phyloP scores from a whole-genome alignment of 2,329 filamentous ascomycete genomes.

The Colletotrichum sp. region DNA sequence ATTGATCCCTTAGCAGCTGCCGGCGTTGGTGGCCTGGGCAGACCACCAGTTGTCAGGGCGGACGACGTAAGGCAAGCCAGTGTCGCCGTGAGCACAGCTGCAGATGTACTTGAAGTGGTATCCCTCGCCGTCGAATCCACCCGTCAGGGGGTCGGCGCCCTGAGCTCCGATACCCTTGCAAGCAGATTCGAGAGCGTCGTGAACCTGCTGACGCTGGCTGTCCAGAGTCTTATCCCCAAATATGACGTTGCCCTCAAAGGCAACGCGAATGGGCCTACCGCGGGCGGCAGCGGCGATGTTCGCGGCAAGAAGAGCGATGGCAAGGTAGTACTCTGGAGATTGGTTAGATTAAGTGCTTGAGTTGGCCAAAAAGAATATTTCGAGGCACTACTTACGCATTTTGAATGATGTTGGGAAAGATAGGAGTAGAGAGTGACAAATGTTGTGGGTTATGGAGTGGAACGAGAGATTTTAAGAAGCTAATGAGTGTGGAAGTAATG shows the following conservation, averaged over 20 bases:
- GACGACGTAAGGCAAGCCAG: not conserved
- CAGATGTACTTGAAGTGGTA: not conserved
- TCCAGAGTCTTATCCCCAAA: not conserved
- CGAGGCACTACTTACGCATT: not conserved
- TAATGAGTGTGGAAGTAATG: not conserved
- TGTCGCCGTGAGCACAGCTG: not conserved
- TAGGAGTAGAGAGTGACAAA: not conserved
- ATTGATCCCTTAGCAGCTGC: not conserved
- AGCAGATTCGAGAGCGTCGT: not conserved
- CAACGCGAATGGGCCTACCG: not conserved
- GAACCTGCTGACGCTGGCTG: not conserved
- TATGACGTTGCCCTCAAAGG: not conserved
- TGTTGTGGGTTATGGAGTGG: not conserved
- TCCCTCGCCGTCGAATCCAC: not conserved
- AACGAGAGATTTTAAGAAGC: not conserved
- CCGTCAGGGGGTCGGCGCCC: not conserved
- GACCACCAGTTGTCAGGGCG: not conserved
- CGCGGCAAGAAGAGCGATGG: not conserved
- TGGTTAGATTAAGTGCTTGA: not conserved
- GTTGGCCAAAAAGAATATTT: not conserved
- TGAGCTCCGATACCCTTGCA: not conserved
- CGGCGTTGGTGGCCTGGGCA: not conserved
- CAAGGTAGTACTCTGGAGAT: not conserved
- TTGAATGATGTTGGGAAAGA: not conserved
- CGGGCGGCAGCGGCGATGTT: not conserved